phyloP scores from a whole-genome alignment of 306 rosid species.

The Casuarina equisetifolia region DNA sequence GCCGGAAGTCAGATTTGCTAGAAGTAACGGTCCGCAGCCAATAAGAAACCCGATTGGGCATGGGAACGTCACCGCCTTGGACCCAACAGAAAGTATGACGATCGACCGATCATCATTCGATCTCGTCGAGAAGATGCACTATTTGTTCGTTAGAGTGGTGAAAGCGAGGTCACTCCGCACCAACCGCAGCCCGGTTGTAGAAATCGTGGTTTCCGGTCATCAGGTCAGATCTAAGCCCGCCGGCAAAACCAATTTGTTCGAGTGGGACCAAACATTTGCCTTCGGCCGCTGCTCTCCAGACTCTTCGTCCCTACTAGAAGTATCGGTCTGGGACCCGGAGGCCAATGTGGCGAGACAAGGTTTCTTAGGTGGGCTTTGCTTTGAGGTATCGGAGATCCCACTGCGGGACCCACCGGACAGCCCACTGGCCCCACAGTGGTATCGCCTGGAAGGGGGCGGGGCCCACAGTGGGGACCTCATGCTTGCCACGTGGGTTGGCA shows the following conservation, averaged over 20 bases:
- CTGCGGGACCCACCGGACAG: conserved; percentile 87
- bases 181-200: conserved; percentile 49
- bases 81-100: conserved; percentile 34
- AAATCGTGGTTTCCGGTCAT: conserved; percentile 50
- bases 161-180: conserved; percentile 68
- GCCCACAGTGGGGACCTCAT: conserved; percentile 64
- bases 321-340: conserved; percentile 61
- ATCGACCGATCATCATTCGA: conserved; percentile 70
- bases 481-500: conserved; percentile 94
- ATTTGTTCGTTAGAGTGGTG: conserved; percentile 71
- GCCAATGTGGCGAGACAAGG: conserved; percentile 13
- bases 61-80: conserved; percentile 34
- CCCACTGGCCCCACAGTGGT: conserved; percentile 91
- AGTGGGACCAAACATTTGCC: conserved; percentile 94
- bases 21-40: conserved; percentile 49
- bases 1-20: conserved; percentile 41
- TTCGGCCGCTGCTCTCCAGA: conserved; percentile 62
- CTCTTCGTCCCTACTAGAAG: conserved; percentile 61
- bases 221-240: conserved; percentile 57
- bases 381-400: conserved; percentile 71
- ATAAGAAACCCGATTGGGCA: conserved; percentile 34
- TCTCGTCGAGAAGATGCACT: conserved; percentile 92
- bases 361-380: conserved; percentile 76
- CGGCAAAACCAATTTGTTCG: conserved; percentile 50
- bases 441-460: conserved; percentile 68